Evolutionary conservation across 805 yeast genomes (phyloP).

Genomic region (Candida pseudofarinosa): DNA sequence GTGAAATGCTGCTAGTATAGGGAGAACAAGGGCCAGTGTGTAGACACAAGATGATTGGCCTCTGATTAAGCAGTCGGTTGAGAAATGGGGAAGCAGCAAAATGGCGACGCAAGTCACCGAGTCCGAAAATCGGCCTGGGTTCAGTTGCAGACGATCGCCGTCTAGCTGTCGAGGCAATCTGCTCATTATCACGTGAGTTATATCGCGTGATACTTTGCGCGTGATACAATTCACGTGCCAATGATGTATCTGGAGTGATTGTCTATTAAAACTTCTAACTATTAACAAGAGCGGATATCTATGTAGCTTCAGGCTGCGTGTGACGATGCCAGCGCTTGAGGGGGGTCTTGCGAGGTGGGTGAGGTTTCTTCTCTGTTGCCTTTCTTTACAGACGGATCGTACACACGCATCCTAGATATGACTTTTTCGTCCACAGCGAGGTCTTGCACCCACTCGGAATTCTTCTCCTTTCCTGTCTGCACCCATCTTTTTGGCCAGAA

Average conservation of each 20-base stretch:
- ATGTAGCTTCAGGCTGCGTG: too few species aligned
- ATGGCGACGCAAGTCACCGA: neutral
- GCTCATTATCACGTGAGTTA: too few species aligned
- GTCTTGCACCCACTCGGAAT: slow-evolving; percentile 87
- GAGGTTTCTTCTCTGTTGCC: too few species aligned
- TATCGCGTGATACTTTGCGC: too few species aligned
- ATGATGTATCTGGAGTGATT: too few species aligned
- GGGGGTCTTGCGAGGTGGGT: too few species aligned
- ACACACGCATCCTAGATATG: slow-evolving; percentile 47
- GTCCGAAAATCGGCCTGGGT: neutral
- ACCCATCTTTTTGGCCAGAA: slow-evolving; percentile 92
- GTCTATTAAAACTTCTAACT: neutral
- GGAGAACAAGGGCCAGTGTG: too few species aligned
- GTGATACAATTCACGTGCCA: too few species aligned
- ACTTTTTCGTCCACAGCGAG: slow-evolving; percentile 68
- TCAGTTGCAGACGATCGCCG: neutral
- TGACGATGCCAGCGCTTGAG: too few species aligned
- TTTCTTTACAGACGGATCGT: slow-evolving; percentile 14
- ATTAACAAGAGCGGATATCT: neutral
- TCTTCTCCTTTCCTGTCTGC: slow-evolving; percentile 61
- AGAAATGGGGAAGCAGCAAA: neutral
- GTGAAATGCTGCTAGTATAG: too few species aligned
- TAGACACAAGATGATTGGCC: neutral
- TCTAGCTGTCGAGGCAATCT: neutral
- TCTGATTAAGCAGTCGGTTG: neutral